These are phyloP conservation scores for Gremmenia infestans DNA, from an alignment of 2,329 filamentous ascomycete genomes.

Conservation along the genomic window DNA sequence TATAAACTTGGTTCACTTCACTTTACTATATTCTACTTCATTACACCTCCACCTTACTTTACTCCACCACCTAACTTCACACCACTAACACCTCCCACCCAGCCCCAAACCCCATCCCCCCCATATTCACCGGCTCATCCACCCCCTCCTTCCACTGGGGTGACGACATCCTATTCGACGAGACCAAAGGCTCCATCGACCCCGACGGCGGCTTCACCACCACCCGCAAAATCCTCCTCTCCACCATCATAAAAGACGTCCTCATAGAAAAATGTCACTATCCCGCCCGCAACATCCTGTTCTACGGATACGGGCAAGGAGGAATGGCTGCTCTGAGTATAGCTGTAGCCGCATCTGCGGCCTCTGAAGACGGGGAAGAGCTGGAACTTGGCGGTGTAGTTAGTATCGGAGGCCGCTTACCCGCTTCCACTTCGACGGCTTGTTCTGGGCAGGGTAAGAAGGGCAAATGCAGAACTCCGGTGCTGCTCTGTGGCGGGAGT, in stretches of 20 bases:
- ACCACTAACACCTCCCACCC: no score
- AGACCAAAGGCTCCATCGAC: constrained; percentile 46
- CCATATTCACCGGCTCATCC: constrained; percentile 35
- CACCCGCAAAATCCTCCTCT: constrained; percentile 36
- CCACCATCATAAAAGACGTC: constrained; percentile 37
- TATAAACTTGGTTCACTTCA: no score
- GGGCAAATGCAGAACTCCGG: constrained; percentile 56
- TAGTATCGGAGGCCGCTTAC: constrained; percentile 57
- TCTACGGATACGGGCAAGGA: constrained; percentile 54
- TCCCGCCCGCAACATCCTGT: constrained; percentile 42
- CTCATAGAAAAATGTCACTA: constrained; percentile 46
- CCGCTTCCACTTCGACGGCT: constrained; percentile 35
- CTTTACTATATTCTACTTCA: no score
- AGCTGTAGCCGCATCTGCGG: constrained; percentile 18
- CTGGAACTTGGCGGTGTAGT: constrained; percentile 53
- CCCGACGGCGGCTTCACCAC: constrained; percentile 47
- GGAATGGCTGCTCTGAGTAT: constrained; percentile 48
- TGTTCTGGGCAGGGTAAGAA: constrained; percentile 24
- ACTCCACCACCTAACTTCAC: no score
- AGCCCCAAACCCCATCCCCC: constrained; percentile 50
- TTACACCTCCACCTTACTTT: no score
- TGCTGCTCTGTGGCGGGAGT: constrained; percentile 56
- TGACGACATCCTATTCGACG: constrained; percentile 53
- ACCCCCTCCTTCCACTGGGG: constrained; percentile 50
- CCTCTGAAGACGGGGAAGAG: background rate